Evolutionary conservation across 2,329 filamentous ascomycete species (phyloP).

Genomic region (Periconia sp.): DNA sequence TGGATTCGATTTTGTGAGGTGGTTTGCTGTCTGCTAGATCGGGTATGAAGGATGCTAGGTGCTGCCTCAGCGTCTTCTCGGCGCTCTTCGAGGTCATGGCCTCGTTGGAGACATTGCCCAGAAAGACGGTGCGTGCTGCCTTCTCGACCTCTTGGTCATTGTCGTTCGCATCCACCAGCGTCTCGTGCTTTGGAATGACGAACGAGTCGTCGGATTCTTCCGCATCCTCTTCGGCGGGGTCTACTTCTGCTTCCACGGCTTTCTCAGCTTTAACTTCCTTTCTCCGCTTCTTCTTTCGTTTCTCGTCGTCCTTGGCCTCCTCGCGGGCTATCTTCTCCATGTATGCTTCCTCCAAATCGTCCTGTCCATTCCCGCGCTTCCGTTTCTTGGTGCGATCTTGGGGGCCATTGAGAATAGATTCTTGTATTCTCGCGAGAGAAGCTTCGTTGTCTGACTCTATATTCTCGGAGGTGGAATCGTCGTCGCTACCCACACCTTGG

Average conservation of each 20-base stretch:
- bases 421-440: slow-evolving; percentile 30
- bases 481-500: no score
- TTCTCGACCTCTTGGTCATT: slow-evolving; percentile 74
- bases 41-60: slow-evolving; percentile 77
- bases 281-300: slow-evolving; percentile 43
- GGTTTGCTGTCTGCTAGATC: slow-evolving; percentile 54
- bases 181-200: slow-evolving; percentile 60
- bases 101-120: slow-evolving; percentile 85
- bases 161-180: slow-evolving; percentile 45
- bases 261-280: slow-evolving; percentile 17
- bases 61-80: slow-evolving; percentile 76
- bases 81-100: slow-evolving; percentile 83
- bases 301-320: slow-evolving; percentile 49
- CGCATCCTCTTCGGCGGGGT: slow-evolving; percentile 17
- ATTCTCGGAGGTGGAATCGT: slow-evolving; percentile 24
- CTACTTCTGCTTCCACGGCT: slow-evolving; percentile 15
- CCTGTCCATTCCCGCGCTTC: slow-evolving; percentile 64
- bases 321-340: slow-evolving; percentile 66
- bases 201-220: slow-evolving; percentile 57
- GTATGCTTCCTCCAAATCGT: slow-evolving; percentile 74
- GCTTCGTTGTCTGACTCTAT: slow-evolving; percentile 29
- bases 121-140: slow-evolving; percentile 86
- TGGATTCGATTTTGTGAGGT: slow-evolving; percentile 80
- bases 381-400: slow-evolving; percentile 45
- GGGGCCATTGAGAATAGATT: slow-evolving; percentile 26